Conservation (phyloP, 441 rosid genomes). For the Aquilaria agallochum region DNA sequence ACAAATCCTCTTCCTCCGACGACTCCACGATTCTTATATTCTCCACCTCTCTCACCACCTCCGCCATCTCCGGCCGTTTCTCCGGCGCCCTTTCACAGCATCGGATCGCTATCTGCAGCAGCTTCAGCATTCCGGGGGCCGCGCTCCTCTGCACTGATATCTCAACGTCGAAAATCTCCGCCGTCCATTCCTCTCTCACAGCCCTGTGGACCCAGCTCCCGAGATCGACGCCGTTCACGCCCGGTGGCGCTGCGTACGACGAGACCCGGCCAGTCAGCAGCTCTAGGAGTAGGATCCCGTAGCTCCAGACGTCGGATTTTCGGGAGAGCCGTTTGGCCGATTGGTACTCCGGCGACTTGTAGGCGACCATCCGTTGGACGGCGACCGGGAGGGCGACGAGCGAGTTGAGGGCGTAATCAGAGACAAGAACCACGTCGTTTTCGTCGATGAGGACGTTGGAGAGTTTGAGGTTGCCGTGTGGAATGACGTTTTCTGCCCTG, state of each 20-base stretch:
- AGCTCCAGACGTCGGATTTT: constrained; percentile 57
- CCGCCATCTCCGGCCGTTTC: constrained; percentile 50
- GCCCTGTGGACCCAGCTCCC: constrained; percentile 58
- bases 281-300: constrained; percentile 44
- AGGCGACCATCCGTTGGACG: constrained; percentile 31
- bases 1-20: constrained; percentile 36
- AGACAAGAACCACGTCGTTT: constrained; percentile 30
- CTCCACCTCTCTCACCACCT: constrained; percentile 44
- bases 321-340: constrained; percentile 24
- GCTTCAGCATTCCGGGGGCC: constrained; percentile 36
- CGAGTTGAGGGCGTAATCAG: constrained; percentile 43
- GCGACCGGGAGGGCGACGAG: constrained; percentile 43
- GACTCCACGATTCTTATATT: constrained; percentile 21
- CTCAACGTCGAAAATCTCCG: constrained; percentile 56
- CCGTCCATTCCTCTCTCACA: constrained; percentile 68
- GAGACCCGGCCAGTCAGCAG: constrained; percentile 42
- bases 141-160: constrained; percentile 38
- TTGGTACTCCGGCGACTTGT: constrained; percentile 48
- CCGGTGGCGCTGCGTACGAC: constrained; percentile 41
- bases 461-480: constrained; percentile 58
- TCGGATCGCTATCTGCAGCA: constrained; percentile 42
- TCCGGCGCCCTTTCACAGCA: constrained; percentile 49
- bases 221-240: constrained; percentile 43
- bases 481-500: constrained; percentile 20
- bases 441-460: constrained; percentile 49